Conservation (phyloP, 1,284 basidiomycete genomes). For the Pascua sp. region DNA sequence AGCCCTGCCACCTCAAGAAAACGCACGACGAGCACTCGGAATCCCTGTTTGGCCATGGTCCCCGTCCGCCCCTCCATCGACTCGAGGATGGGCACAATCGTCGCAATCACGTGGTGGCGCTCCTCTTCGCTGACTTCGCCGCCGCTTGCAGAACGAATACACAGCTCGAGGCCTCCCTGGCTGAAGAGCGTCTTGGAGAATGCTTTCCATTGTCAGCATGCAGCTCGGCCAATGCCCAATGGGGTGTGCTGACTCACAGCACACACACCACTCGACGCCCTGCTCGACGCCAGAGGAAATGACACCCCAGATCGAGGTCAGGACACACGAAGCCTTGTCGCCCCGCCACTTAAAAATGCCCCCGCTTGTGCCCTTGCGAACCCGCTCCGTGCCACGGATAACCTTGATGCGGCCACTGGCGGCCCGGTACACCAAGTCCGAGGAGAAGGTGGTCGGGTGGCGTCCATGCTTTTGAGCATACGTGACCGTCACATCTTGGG, state of each 20-base stretch:
- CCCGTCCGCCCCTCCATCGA: too few species aligned
- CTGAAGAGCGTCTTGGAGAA: constrained; percentile 58
- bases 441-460: not conserved
- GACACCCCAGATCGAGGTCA: constrained; percentile 55
- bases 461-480: constrained; percentile 1
- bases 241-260: constrained; percentile 38
- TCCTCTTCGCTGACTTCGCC: too few species aligned
- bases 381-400: constrained; percentile 48
- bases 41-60: too few species aligned
- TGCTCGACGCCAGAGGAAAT: constrained; percentile 48
- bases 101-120: too few species aligned
- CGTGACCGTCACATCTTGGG: constrained; percentile 4
- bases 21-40: too few species aligned
- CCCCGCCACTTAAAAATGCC: constrained; percentile 55
- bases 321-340: constrained; percentile 50
- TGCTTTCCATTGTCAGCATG: constrained; percentile 23
- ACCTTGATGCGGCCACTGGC: constrained; percentile 1
- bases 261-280: constrained; percentile 53
- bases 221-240: not conserved
- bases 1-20: too few species aligned
- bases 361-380: constrained; percentile 23
- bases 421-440: constrained; percentile 7
- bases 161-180: constrained; percentile 55
- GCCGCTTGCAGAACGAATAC: too few species aligned
- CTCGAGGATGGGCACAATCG: too few species aligned